A percentile compares a stretch with the other conserved stretches of the same genome.
phyloP scores from a whole-genome alignment of 2,329 filamentous ascomycete genomes.

The Cladosporium sp. region DNA sequence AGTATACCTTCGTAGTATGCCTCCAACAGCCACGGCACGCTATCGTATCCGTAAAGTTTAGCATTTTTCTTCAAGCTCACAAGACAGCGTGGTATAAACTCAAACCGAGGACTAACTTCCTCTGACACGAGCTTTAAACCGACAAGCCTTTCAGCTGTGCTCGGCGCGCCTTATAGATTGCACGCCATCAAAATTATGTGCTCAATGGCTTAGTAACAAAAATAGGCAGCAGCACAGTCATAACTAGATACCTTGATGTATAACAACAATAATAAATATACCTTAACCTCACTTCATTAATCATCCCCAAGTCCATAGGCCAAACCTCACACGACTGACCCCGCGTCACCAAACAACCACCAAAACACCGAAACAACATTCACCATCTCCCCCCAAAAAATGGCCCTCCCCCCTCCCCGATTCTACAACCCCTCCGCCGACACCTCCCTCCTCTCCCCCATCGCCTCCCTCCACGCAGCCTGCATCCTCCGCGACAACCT shows the following conservation, averaged over 20 bases:
- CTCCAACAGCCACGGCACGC: background rate
- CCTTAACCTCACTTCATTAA: background rate
- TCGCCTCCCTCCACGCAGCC: conserved; percentile 59
- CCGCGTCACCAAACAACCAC: background rate
- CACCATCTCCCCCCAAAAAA: background rate
- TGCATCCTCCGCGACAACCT: conserved; percentile 61
- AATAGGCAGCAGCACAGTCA: background rate
- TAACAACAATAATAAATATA: too few relatives aligned
- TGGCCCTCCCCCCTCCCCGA: conserved; percentile 20
- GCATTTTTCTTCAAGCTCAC: background rate
- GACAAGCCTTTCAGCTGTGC: background rate
- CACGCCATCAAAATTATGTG: background rate
- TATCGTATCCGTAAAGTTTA: background rate
- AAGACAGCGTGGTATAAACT: background rate
- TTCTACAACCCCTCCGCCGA: conserved; percentile 38
- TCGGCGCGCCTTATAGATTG: background rate
- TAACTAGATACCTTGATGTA: background rate
- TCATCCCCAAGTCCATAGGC: background rate
- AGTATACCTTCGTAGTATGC: background rate
- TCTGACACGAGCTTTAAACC: background rate
- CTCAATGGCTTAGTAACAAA: background rate
- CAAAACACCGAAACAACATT: background rate
- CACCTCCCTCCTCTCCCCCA: conserved; percentile 55
- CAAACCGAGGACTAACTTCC: background rate
- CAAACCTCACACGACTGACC: background rate